Conservation (phyloP, 164 flowering plant genomes). For the Buxus sempervirens region DNA sequence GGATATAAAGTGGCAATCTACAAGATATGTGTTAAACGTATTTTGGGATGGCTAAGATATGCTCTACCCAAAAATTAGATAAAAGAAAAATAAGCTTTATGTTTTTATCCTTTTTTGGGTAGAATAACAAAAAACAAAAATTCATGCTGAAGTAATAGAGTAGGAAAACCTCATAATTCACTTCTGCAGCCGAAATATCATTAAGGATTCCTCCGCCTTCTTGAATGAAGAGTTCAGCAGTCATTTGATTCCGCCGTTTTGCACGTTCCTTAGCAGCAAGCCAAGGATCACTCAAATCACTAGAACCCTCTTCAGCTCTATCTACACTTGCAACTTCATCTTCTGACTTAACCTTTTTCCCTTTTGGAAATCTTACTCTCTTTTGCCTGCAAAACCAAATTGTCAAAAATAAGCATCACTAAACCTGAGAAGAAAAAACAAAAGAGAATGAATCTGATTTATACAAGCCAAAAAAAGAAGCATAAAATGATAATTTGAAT, state of each 20-base stretch:
- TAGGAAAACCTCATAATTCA: conserved; percentile 53
- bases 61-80: no score
- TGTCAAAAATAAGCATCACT: not conserved
- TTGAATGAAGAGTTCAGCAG: conserved; percentile 41
- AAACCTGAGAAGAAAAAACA: not conserved
- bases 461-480: no score
- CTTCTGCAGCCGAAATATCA: conserved; percentile 58
- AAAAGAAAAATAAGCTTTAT: no score
- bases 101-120: no score
- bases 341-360: conserved; percentile 62
- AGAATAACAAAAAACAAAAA: not conserved
- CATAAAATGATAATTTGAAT: not conserved
- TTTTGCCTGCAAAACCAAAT: conserved; percentile 43
- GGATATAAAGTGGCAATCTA: no score
- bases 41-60: no score
- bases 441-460: no score
- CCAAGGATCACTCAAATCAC: conserved; percentile 34
- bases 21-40: no score
- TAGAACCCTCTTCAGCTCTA: conserved; percentile 19
- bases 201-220: conserved; percentile 27
- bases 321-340: conserved; percentile 23
- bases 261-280: conserved; percentile 72
- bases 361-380: conserved; percentile 77
- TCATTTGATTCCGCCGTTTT: conserved; percentile 41
- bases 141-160: not conserved